These are phyloP conservation scores for Colletotrichum simmondsii DNA, from an alignment of 2,329 filamentous ascomycete species.

Conservation along the genomic window DNA sequence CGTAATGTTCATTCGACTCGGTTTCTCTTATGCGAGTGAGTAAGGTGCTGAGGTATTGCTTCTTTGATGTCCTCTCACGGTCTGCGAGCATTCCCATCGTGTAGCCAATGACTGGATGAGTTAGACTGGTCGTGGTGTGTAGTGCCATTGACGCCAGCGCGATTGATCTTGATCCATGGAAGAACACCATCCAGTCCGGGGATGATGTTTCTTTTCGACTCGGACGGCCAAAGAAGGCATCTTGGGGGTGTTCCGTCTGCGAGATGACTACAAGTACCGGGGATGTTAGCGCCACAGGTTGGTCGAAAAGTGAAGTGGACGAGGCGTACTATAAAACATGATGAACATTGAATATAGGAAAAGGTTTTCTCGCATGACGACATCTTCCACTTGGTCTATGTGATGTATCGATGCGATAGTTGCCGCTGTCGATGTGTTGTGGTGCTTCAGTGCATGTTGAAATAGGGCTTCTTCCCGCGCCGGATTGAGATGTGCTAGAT, in stretches of 20 bases:
- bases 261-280: background rate
- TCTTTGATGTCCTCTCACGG: background rate
- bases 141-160: background rate
- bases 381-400: background rate
- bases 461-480: constrained; percentile 12
- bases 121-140: background rate
- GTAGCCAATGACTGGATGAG: background rate
- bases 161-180: background rate
- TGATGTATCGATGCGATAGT: background rate
- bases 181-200: background rate
- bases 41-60: background rate
- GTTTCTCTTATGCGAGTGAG: background rate
- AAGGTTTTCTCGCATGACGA: background rate
- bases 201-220: background rate
- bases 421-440: background rate
- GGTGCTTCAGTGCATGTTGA: background rate
- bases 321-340: background rate
- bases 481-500: constrained; percentile 49
- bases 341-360: constrained; percentile 9
- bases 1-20: background rate
- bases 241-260: background rate
- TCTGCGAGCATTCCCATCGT: background rate
- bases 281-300: too few relatives aligned
- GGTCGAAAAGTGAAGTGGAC: too few relatives aligned
- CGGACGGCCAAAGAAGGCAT: background rate